A percentile compares a stretch with the other conserved stretches of the same genome.
Evolutionary conservation across 306 rosid species (phyloP).

Genomic region (Sphenostylis stenocarpa): DNA sequence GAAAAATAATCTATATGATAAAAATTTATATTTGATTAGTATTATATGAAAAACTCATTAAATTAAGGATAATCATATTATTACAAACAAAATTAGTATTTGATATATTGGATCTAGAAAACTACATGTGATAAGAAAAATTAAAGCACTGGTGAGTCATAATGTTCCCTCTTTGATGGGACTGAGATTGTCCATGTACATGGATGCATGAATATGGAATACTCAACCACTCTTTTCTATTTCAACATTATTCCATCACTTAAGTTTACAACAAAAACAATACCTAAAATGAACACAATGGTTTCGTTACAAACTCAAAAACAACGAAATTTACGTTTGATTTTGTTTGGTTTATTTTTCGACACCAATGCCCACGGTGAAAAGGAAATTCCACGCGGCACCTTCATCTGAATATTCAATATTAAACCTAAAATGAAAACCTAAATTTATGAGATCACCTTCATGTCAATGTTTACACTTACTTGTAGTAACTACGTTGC

Average conservation of each 20-base stretch:
- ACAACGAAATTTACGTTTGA: not conserved
- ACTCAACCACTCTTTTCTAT: not conserved
- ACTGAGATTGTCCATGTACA: constrained; percentile 16
- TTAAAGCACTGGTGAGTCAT: not conserved
- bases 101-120: no score
- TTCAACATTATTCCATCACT: no score
- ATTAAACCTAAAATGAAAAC: not conserved
- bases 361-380: not conserved
- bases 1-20: no score
- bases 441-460: not conserved
- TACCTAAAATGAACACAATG: not conserved
- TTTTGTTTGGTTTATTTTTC: not conserved
- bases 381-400: not conserved
- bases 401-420: not conserved
- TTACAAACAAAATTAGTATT: no score
- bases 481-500: not conserved
- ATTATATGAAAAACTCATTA: no score
- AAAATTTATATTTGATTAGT: no score
- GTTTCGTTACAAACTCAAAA: constrained; percentile 3
- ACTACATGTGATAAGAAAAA: not conserved
- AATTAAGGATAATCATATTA: no score
- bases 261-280: not conserved
- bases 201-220: not conserved
- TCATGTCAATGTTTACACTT: not conserved
- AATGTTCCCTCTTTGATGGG: constrained; percentile 20